Conservation (phyloP, 306 rosid genomes). For the Nissolia schottii region DNA sequence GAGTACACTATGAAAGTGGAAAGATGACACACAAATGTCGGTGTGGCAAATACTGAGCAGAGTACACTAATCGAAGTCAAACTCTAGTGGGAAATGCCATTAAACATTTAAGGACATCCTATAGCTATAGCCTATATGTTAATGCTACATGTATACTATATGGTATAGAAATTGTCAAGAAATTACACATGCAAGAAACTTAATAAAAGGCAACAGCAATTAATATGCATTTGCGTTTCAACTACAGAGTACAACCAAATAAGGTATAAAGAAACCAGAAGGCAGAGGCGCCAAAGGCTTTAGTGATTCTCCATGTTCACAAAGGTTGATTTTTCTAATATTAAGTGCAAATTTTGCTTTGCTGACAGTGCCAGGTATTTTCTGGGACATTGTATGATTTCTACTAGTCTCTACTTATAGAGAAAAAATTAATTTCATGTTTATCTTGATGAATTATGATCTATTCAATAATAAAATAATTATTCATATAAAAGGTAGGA, state of each 20-base stretch:
- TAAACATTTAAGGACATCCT: conserved; percentile 25
- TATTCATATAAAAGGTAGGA: too few species aligned
- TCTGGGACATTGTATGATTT: background rate
- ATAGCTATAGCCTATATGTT: background rate
- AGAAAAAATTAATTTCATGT: too few species aligned
- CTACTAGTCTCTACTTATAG: background rate
- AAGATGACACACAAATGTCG: conserved; percentile 41
- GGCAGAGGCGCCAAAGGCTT: conserved; percentile 35
- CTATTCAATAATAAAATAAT: too few species aligned
- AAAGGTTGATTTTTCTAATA: background rate
- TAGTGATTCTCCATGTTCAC: conserved; percentile 7
- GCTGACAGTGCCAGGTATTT: background rate
- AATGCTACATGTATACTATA: too few species aligned
- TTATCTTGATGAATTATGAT: too few species aligned
- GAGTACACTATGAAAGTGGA: conserved; percentile 54
- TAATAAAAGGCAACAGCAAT: conserved; percentile 7
- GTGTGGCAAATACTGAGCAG: conserved; percentile 30
- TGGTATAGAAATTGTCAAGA: conserved; percentile 5
- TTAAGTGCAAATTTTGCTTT: background rate
- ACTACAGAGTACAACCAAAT: conserved; percentile 9
- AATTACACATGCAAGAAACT: conserved; percentile 22
- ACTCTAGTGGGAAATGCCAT: conserved; percentile 48
- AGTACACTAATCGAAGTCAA: conserved; percentile 38
- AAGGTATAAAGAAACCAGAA: background rate
- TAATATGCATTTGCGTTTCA: conserved; percentile 8